Conservation (phyloP, 352 stramenopile genomes). For the Pythium insidiosum region DNA sequence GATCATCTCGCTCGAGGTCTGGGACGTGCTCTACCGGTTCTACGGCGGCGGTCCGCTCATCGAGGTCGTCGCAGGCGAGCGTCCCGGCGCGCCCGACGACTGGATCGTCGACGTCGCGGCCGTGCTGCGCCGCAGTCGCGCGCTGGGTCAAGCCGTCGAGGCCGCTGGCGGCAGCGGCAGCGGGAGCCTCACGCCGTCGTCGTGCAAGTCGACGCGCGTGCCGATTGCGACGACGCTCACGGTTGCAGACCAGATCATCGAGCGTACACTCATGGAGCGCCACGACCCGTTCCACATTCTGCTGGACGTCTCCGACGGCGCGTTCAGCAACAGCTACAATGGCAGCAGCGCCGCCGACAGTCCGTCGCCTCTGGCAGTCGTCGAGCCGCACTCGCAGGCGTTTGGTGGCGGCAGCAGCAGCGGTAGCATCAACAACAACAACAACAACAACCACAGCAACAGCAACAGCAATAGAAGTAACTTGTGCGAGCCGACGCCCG, state of each 20-base stretch:
- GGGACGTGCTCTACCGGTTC: slow-evolving; percentile 57
- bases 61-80: slow-evolving; percentile 27
- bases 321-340: slow-evolving; percentile 1
- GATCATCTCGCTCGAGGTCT: slow-evolving; percentile 55
- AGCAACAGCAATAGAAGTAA: too few relatives aligned
- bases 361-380: too few relatives aligned
- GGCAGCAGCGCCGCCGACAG: background rate
- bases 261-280: slow-evolving; percentile 38
- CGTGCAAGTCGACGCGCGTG: slow-evolving; percentile 13
- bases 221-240: slow-evolving; percentile 9
- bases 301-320: slow-evolving; percentile 1
- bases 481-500: too few relatives aligned
- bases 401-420: too few relatives aligned
- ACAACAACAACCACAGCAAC: too few relatives aligned
- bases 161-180: too few relatives aligned
- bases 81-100: slow-evolving; percentile 10
- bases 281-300: slow-evolving; percentile 24
- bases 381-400: too few relatives aligned
- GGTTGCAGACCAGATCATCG: slow-evolving; percentile 20
- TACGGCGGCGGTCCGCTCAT: slow-evolving; percentile 63
- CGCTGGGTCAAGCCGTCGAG: slow-evolving; percentile 9
- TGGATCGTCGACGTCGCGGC: slow-evolving; percentile 14
- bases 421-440: too few relatives aligned
- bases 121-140: slow-evolving; percentile 9
- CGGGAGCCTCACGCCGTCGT: too few relatives aligned